phyloP scores from a whole-genome alignment of 257 asterid genomes.

The Coffea canephora region DNA sequence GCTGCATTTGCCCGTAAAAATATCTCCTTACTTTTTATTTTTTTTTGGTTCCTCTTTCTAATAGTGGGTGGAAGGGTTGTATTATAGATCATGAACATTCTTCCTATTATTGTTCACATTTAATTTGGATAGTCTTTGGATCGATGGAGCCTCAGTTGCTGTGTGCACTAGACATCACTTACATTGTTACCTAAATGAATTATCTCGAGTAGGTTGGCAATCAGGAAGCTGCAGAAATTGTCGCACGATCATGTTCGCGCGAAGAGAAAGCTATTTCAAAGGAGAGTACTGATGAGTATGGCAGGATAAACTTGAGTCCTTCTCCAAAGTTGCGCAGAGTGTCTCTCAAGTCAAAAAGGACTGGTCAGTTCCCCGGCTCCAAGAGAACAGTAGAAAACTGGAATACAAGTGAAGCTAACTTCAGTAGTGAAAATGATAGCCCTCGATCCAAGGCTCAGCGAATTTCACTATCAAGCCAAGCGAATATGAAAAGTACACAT shows the following conservation, averaged over 20 bases:
- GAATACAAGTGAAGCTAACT: constrained; percentile 34
- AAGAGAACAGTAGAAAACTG: constrained; percentile 21
- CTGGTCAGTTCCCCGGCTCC: constrained; percentile 22
- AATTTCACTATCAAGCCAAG: constrained; percentile 32
- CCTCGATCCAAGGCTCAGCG: constrained; percentile 56
- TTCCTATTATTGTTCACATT: neutral
- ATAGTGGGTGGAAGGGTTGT: too few species aligned
- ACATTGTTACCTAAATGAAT: neutral
- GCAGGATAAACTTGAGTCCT: constrained; percentile 31
- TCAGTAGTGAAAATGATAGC: constrained; percentile 39
- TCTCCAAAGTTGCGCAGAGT: constrained; percentile 32
- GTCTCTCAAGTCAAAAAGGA: constrained; percentile 36
- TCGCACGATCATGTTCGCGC: constrained; percentile 38
- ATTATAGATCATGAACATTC: neutral
- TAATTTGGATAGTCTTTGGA: neutral
- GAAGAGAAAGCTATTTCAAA: constrained; percentile 22
- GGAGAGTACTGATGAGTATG: constrained; percentile 18
- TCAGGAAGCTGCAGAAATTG: constrained; percentile 69
- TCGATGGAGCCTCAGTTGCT: neutral
- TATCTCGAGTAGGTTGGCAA: constrained; percentile 48
- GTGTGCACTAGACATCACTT: neutral
- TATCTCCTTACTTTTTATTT: too few species aligned
- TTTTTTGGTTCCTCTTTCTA: too few species aligned
- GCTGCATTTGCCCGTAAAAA: neutral
- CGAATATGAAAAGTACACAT: constrained; percentile 17